Conservation (phyloP, 495 filamentous ascomycete genomes). For the Cercophora scortea region DNA sequence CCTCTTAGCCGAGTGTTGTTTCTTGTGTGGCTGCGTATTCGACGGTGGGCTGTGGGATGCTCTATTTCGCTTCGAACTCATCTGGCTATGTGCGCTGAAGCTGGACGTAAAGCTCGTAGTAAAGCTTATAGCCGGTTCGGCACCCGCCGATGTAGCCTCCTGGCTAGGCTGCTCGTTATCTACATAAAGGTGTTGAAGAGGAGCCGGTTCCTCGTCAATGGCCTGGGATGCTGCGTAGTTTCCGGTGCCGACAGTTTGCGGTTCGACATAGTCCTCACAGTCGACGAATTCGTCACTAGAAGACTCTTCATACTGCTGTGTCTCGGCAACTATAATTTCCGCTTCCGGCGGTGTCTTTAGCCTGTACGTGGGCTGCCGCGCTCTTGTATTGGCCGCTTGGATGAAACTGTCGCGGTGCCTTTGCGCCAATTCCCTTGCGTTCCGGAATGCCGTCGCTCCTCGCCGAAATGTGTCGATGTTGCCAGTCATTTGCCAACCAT, state of each 20-base stretch:
- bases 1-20: conserved; percentile 11
- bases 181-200: conserved; percentile 4
- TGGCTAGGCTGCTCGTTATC: conserved; percentile 6
- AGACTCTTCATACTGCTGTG: background rate
- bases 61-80: background rate
- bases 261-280: background rate
- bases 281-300: background rate
- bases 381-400: background rate
- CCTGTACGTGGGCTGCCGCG: background rate
- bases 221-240: conserved; percentile 4
- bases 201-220: background rate
- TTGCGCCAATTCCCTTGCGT: background rate
- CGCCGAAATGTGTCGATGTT: background rate
- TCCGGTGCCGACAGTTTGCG: conserved; percentile 3
- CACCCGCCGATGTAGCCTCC: conserved; percentile 1
- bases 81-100: background rate
- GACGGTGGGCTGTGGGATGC: background rate
- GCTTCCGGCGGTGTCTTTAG: background rate
- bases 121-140: conserved; percentile 6
- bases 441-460: background rate
- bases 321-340: background rate
- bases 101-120: conserved; percentile 3
- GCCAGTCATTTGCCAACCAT: background rate
- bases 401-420: background rate
- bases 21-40: conserved; percentile 2